Evolutionary conservation across 73 alveolate species (phyloP).

Genomic region (Breviolum minutum): DNA sequence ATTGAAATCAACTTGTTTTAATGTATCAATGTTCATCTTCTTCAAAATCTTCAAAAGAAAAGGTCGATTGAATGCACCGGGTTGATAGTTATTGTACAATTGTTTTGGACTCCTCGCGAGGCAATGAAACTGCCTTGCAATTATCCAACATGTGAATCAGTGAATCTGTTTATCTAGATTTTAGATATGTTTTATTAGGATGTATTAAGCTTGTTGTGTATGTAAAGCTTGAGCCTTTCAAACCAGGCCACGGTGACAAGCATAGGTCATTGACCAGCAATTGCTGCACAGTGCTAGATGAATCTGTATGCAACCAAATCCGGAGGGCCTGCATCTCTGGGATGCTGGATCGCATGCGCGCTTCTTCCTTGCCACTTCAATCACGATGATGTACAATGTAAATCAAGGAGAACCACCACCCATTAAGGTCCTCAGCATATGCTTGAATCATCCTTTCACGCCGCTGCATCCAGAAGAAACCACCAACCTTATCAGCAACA

Average conservation of each 20-base stretch:
- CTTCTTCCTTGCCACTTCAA: conserved; percentile 26
- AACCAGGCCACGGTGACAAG: no score
- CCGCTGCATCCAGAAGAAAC: conserved; percentile 71
- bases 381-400: background rate
- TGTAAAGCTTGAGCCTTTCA: no score
- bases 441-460: conserved; percentile 68
- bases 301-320: background rate
- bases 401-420: background rate
- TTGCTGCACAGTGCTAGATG: background rate
- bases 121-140: no score
- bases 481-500: background rate
- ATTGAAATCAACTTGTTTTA: background rate
- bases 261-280: no score
- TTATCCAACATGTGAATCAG: no score
- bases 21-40: background rate
- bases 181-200: no score
- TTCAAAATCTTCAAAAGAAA: background rate
- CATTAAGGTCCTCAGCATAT: conserved; percentile 38
- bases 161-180: no score
- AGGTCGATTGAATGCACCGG: background rate
- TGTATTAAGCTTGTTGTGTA: no score
- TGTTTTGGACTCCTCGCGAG: no score
- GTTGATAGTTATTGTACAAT: no score
- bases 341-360: conserved; percentile 75
- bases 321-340: conserved; percentile 77